phyloP scores from a whole-genome alignment of 2,329 filamentous ascomycete species.

The Pestalotiopsis sp. region DNA sequence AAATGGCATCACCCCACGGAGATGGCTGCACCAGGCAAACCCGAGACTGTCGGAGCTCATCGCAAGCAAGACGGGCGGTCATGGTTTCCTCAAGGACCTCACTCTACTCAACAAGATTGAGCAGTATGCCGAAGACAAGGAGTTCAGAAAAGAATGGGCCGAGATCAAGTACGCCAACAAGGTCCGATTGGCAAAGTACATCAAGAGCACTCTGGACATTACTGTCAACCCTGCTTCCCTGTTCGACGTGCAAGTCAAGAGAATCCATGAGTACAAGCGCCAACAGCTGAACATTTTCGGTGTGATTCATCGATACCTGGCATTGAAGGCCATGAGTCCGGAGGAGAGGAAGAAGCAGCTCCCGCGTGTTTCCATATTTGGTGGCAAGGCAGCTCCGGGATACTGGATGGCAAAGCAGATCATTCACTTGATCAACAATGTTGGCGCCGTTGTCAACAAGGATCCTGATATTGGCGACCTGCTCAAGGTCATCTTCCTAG shows the following conservation, averaged over 20 bases:
- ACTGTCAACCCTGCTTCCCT: conserved; percentile 84
- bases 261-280: conserved; percentile 98
- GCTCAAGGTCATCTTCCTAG: conserved; percentile 94
- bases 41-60: conserved; percentile 90
- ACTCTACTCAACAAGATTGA: conserved; percentile 86
- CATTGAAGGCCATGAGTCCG: conserved; percentile 80
- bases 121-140: conserved; percentile 78
- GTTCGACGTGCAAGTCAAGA: conserved; percentile 98
- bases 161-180: conserved; percentile 98
- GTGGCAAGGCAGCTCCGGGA: conserved; percentile 94
- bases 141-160: conserved; percentile 91
- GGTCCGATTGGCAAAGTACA: conserved; percentile 85
- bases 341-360: conserved; percentile 85
- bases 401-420: conserved; percentile 99
- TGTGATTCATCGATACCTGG: conserved; percentile 91
- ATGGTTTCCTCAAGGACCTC: conserved; percentile 87
- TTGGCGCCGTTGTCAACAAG: conserved; percentile 87
- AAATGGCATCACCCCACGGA: conserved; percentile 92
- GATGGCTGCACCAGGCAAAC: conserved; percentile 98
- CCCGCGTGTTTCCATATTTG: conserved; percentile 92
- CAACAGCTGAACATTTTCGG: conserved; percentile 99
- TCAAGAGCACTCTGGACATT: conserved; percentile 78
- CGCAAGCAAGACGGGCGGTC: conserved; percentile 80
- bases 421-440: conserved; percentile 93
- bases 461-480: conserved; percentile 90